Percentiles rank a stretch among this genome's conserved stretches.
phyloP scores from a whole-genome alignment of 352 stramenopile genomes.

The Pythium dissotocum region DNA sequence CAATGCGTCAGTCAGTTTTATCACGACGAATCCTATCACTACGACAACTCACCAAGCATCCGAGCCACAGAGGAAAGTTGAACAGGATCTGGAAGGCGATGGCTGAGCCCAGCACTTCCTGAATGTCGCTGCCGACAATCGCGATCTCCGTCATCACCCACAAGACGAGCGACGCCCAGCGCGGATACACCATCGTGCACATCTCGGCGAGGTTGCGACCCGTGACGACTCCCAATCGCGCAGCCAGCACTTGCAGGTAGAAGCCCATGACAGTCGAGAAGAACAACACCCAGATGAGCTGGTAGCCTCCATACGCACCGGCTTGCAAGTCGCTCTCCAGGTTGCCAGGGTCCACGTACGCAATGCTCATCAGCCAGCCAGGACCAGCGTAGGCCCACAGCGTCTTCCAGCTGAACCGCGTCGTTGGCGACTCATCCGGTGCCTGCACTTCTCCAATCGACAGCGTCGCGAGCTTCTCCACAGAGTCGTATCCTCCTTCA shows the following conservation, averaged over 20 bases:
- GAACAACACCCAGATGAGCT: conserved; percentile 93
- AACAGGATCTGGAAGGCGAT: conserved; percentile 93
- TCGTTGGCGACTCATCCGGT: conserved; percentile 45
- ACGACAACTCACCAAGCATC: conserved; percentile 61
- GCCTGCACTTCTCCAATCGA: conserved; percentile 52
- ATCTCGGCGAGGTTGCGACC: conserved; percentile 91
- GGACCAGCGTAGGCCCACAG: conserved; percentile 83
- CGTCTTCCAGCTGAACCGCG: conserved; percentile 58
- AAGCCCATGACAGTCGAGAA: conserved; percentile 89
- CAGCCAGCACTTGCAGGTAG: conserved; percentile 93
- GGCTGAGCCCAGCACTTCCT: conserved; percentile 91
- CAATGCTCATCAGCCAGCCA: conserved; percentile 93
- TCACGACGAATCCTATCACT: neutral
- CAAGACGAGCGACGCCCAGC: conserved; percentile 71
- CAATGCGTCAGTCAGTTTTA: neutral
- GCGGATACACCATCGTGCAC: conserved; percentile 79
- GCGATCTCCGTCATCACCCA: conserved; percentile 94
- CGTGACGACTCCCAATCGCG: conserved; percentile 90
- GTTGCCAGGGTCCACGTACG: conserved; percentile 96
- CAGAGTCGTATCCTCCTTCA: conserved; percentile 36
- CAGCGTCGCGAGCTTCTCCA: conserved; percentile 55
- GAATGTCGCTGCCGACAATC: conserved; percentile 91
- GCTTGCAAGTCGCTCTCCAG: conserved; percentile 95
- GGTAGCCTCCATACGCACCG: conserved; percentile 87
- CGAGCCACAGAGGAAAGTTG: conserved; percentile 87